Conservation (phyloP, 192 early-diverging fungal species). For the Funneliformis mosseae region DNA sequence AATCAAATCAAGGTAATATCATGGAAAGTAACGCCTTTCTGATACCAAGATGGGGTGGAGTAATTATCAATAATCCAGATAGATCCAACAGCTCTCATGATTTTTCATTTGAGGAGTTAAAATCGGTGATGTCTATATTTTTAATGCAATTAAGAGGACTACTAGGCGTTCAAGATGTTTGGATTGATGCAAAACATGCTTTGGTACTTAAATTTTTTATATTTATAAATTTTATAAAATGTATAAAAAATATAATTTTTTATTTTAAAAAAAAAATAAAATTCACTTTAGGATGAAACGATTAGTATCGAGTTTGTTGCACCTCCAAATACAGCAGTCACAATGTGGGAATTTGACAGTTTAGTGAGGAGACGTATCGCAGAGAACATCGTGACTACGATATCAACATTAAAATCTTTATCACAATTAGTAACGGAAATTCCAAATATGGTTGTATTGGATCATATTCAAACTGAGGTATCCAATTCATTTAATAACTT, state of each 20-base stretch:
- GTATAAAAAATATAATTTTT: neutral
- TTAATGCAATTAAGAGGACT: constrained; percentile 79
- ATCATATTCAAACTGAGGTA: constrained; percentile 79
- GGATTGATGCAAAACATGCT: neutral
- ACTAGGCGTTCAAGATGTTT: constrained; percentile 74
- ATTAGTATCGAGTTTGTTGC: constrained; percentile 44
- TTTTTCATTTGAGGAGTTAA: constrained; percentile 57
- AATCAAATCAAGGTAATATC: constrained; percentile 39
- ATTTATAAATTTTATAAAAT: neutral
- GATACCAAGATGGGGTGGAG: constrained; percentile 96
- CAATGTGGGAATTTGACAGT: constrained; percentile 81
- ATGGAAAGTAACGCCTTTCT: constrained; percentile 80
- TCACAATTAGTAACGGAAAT: constrained; percentile 73
- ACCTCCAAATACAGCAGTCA: constrained; percentile 64
- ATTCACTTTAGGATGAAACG: constrained; percentile 19
- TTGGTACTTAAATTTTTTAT: neutral
- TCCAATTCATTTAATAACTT: constrained; percentile 25
- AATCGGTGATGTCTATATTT: constrained; percentile 78
- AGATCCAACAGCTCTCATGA: constrained; percentile 20
- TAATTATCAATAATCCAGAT: constrained; percentile 70
- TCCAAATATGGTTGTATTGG: constrained; percentile 92
- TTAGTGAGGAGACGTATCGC: constrained; percentile 69
- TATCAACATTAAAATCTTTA: constrained; percentile 79
- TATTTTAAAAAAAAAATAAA: too few relatives aligned
- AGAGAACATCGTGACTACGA: constrained; percentile 73